Percentiles rank a stretch among this genome's conserved stretches.
Evolutionary conservation across 2,329 filamentous ascomycete species (phyloP).

Genomic region (Graphilbum sp.): DNA sequence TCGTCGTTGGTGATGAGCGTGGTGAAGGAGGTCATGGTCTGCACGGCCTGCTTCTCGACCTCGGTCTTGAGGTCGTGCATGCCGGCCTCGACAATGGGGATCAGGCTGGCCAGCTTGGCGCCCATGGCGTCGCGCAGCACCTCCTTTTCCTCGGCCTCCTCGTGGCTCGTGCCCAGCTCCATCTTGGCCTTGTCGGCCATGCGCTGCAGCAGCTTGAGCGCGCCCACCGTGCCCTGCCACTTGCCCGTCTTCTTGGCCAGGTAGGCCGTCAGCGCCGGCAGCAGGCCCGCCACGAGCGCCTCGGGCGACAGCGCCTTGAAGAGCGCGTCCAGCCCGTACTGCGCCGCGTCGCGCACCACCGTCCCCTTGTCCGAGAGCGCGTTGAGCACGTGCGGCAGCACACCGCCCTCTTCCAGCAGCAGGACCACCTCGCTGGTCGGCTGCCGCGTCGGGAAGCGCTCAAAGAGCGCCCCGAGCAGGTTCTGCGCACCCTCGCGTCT

Average conservation of each 20-base stretch:
- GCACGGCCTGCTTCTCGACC: conserved; percentile 73
- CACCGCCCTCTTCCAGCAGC: conserved; percentile 60
- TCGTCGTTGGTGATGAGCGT: conserved; percentile 92
- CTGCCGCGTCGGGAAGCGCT: conserved; percentile 67
- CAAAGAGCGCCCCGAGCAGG: conserved; percentile 81
- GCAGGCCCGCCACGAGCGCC: conserved; percentile 64
- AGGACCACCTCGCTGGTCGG: conserved; percentile 68
- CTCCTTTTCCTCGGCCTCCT: conserved; percentile 78
- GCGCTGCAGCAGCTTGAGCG: conserved; percentile 67
- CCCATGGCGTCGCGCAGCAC: conserved; percentile 83
- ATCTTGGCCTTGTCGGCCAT: conserved; percentile 94
- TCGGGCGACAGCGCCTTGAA: conserved; percentile 68
- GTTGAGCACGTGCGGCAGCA: conserved; percentile 63
- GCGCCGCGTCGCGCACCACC: conserved; percentile 77
- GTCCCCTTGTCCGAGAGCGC: conserved; percentile 77
- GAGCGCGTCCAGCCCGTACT: conserved; percentile 84
- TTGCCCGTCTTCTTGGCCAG: conserved; percentile 75
- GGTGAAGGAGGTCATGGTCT: conserved; percentile 83
- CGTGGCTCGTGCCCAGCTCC: conserved; percentile 58
- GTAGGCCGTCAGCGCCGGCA: conserved; percentile 62
- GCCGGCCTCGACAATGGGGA: conserved; percentile 76
- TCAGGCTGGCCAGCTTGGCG: conserved; percentile 66
- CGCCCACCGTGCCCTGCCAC: conserved; percentile 91
- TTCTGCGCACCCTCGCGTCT: conserved; percentile 88
- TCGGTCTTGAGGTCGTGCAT: conserved; percentile 96